Evolutionary conservation across 1,139 yeast species (phyloP), one percentile per base, ranked within the genome.

Genomic region (Candida neerlandica): DNA sequence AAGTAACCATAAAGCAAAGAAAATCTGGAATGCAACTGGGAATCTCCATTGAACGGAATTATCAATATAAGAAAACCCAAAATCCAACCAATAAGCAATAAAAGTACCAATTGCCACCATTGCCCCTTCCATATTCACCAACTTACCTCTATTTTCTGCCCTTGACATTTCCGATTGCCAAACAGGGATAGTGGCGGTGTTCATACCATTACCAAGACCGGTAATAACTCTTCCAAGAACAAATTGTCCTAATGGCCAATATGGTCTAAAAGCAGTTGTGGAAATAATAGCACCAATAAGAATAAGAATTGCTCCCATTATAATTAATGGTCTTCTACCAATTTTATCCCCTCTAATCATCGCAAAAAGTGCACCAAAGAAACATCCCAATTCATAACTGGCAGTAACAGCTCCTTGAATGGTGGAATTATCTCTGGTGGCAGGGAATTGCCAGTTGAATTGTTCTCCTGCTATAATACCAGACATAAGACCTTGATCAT

Each of bases 131-230:
- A 85, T 69, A 60, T 81, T 77, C 46, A 87, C 90, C 61, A 86
- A 75, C 55, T 79, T 71, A 59, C 96, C 96, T 72, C 96, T 82
- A 61, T 80, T 78, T 58, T 82, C 81, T 7, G 92, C 84, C 53
- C 78, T 77, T 14, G 92, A 83, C 77, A 86, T 81, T 68, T 88
- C 96, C 0, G 94, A 82, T 66, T 87, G 90, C 84, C 89, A 86
- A 55, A 85, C 84, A 14, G 96, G 96, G 51, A 87, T 84, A 34
- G 92, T 85, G 29, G 92, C 86, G 21, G 94, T 87, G 62, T 84
- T 85, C 64, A 85, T 64, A 56, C 96, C 96, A 56, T 85, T 85
- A 58, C 96, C 96, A 40, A 85, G 54, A 55, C 96, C 96, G n/a
- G 90, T 81, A 41, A 86, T 70, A 51, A 86, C 82, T 69, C 96